Evolutionary conservation across 208 protist species (phyloP).

Genomic region (Leishmania lainsoni): DNA sequence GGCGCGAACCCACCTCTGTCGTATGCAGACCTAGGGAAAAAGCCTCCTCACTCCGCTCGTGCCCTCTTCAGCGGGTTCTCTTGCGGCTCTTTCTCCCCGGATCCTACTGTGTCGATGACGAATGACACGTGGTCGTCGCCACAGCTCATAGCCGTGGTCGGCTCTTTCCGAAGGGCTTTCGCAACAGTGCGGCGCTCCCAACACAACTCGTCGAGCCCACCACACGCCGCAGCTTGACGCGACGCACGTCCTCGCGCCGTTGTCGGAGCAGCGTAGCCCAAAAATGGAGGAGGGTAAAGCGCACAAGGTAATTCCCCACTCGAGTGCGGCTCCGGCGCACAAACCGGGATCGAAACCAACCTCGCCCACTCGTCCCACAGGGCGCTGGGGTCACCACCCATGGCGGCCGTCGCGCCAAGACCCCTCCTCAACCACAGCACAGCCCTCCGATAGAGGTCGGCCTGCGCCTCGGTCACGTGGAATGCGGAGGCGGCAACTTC

Average conservation of each 20-base stretch:
- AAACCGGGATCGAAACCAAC: background rate
- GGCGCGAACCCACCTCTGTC: background rate
- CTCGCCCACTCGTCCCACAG: conserved; percentile 17
- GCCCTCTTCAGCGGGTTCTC: background rate
- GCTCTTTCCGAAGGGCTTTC: background rate
- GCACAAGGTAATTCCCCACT: background rate
- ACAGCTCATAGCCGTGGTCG: too few species aligned
- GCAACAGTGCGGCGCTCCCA: conserved; percentile 21
- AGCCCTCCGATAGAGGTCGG: background rate
- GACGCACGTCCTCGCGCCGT: background rate
- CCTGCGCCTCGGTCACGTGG: background rate
- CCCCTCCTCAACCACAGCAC: conserved; percentile 10
- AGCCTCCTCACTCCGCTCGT: background rate
- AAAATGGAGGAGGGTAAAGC: background rate
- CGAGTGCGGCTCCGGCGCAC: background rate
- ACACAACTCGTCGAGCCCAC: conserved; percentile 17
- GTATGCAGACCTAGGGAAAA: background rate
- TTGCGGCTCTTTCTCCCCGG: background rate
- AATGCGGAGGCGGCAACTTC: background rate
- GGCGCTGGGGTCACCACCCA: conserved; percentile 1
- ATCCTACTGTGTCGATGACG: background rate
- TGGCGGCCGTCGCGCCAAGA: background rate
- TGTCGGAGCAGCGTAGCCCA: conserved; percentile 13
- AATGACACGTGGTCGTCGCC: background rate
- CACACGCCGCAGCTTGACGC: background rate